Percentiles rank a stretch among this genome's conserved stretches.
Conservation (phyloP, 495 filamentous ascomycete species). For the Glonium stellatum region DNA sequence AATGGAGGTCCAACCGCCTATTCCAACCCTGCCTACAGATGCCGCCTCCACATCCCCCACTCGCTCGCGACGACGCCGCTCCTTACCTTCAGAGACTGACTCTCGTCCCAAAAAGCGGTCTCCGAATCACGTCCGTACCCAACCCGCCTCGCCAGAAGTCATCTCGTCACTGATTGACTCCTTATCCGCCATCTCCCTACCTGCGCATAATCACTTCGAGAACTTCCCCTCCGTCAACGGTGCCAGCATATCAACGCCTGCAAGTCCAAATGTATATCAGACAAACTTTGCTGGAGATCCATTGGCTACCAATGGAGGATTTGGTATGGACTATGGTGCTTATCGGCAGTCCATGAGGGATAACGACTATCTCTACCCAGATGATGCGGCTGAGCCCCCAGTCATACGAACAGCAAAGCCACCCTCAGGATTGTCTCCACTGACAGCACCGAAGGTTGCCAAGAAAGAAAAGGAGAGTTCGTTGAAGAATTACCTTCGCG, state of each 20-base stretch:
- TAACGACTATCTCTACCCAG: conserved; percentile 50
- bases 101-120: conserved; percentile 25
- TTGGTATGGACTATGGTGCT: conserved; percentile 65
- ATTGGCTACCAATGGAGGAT: conserved; percentile 38
- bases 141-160: conserved; percentile 79
- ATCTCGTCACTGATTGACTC: conserved; percentile 92
- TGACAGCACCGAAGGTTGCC: conserved; percentile 48
- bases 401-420: conserved; percentile 82
- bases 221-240: conserved; percentile 43
- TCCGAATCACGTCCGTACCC: conserved; percentile 42
- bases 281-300: conserved; percentile 27
- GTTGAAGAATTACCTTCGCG: conserved; percentile 28
- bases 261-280: conserved; percentile 29
- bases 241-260: conserved; percentile 34
- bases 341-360: conserved; percentile 41
- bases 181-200: conserved; percentile 75
- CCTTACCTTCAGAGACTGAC: conserved; percentile 19
- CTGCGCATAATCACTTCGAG: conserved; percentile 68
- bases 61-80: conserved; percentile 19
- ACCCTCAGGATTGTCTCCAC: conserved; percentile 60
- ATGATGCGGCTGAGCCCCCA: conserved; percentile 73
- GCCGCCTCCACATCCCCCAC: conserved; percentile 6
- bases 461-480: conserved; percentile 30
- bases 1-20: conserved; percentile 23
- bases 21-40: conserved; percentile 17